These are phyloP conservation scores for Pseudomonodictys pantanalensis DNA, from an alignment of 495 filamentous ascomycete species.

Conservation along the genomic window DNA sequence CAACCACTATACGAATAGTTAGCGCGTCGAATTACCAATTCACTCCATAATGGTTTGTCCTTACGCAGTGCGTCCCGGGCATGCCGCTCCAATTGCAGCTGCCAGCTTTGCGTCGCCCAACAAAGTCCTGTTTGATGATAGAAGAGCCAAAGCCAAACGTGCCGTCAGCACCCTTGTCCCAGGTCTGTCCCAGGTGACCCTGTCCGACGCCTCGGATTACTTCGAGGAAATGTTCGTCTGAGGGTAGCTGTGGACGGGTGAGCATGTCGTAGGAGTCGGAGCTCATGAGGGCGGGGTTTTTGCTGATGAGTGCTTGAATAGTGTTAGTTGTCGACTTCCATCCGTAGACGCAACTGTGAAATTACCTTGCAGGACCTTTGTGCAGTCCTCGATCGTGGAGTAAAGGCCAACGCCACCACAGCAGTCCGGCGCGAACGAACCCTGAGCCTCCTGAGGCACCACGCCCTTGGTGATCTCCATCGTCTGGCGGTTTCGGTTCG, in stretches of 20 bases:
- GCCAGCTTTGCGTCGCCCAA: constrained; percentile 34
- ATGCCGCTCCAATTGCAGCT: constrained; percentile 38
- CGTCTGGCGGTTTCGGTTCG: constrained; percentile 36
- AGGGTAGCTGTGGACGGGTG: constrained; percentile 41
- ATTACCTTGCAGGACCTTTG: constrained; percentile 53
- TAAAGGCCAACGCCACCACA: constrained; percentile 56
- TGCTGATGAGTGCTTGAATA: constrained; percentile 46
- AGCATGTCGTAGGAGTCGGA: constrained; percentile 47
- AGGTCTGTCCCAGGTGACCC: constrained; percentile 23
- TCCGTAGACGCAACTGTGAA: too few species aligned
- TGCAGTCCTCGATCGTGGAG: constrained; percentile 48
- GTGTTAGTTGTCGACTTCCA: too few species aligned
- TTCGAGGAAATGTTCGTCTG: constrained; percentile 11
- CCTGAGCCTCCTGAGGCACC: constrained; percentile 11
- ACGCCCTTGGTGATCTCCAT: constrained; percentile 8
- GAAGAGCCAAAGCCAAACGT: constrained; percentile 41
- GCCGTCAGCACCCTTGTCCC: constrained; percentile 25
- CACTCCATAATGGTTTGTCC: constrained; percentile 4
- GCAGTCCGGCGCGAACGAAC: constrained; percentile 34
- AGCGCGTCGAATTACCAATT: not conserved
- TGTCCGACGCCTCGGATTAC: constrained; percentile 14
- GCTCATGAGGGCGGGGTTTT: constrained; percentile 47
- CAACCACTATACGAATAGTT: constrained; percentile 9
- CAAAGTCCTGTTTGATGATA: constrained; percentile 37
- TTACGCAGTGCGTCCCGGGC: constrained; percentile 38